Evolutionary conservation across 768 basidiomycete species (phyloP).

Genomic region (Pulveroboletus ravenelii): DNA sequence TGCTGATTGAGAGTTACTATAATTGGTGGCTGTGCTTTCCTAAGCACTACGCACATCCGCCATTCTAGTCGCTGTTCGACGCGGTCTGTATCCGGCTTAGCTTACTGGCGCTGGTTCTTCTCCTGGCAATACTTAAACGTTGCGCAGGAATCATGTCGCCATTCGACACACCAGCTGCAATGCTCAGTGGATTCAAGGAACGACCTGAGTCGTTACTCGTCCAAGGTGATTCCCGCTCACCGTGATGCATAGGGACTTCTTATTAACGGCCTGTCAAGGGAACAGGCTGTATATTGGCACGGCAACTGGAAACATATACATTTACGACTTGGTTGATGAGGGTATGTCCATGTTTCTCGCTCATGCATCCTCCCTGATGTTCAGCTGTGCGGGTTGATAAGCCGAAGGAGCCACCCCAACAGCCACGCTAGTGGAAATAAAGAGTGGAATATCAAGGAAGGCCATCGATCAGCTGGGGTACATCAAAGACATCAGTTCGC

Average conservation of each 20-base stretch:
- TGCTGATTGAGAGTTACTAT: too few relatives aligned
- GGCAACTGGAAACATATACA: conserved; percentile 47
- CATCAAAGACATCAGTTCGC: conserved; percentile 75
- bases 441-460: conserved; percentile 58
- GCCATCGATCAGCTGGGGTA: conserved; percentile 87
- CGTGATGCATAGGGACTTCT: background rate
- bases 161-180: conserved; percentile 22
- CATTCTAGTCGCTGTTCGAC: too few relatives aligned
- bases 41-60: too few relatives aligned
- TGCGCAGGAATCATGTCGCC: conserved; percentile 27
- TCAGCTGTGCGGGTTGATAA: background rate
- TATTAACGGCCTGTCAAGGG: conserved; percentile 30
- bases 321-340: conserved; percentile 38
- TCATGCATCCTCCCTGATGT: conserved; percentile 25
- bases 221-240: conserved; percentile 19
- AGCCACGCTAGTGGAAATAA: conserved; percentile 52
- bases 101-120: background rate
- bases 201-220: conserved; percentile 31
- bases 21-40: conserved; percentile 7
- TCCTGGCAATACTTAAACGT: background rate
- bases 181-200: conserved; percentile 34
- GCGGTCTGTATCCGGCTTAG: background rate
- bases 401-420: conserved; percentile 1
- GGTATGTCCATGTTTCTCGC: conserved; percentile 28
- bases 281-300: conserved; percentile 63